Base-by-base conservation (phyloP, 78 protist genomes). In the Dictyostelium brefeldianum region DNA sequence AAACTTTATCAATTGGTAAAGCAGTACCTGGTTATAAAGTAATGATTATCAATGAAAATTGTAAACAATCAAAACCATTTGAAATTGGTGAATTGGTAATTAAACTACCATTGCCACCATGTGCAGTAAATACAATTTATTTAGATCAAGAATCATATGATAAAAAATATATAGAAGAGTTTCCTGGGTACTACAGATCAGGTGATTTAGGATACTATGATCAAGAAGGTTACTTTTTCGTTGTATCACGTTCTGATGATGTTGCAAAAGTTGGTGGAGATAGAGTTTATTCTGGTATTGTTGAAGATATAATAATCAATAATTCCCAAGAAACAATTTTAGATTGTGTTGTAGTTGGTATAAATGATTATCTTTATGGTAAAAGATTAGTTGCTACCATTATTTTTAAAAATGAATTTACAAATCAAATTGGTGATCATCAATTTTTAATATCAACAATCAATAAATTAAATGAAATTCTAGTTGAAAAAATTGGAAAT, bases 31-130 rank as follows among this genome's bases (percentile, higher is more conserved):
- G 97, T 6, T 82, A 77, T 25, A 48, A 96, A 36, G 43, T 2
- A 36, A 36, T 36, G 43, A 36, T 36, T 36, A 36, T 36, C 2
- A 36, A 36, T 36, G 43, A 36, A 3, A 36, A 36, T 36, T 36
- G 1, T 3, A 36, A 36, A 36, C 43, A 36, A 36, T 36, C 43
- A 7, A 57, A 57, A 57, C 36, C 67, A 57, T 18, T 17, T 41
- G 29, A 71, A 46, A 5, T 20, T 29, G 78, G 78, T 43, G 78
- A 71, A 43, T 4, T 71, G 4, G 56, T 43, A 17, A 5, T 71
- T 15, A 31, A 43, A 20, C 53, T 75, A 25, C 97, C 97, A 20
- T 46, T 96, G 4, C 97, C 97, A 43, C 96, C 97, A 14, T 92
- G 96, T 15, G 48, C 10, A 31, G 36, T 10, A 6, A 31, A 41